Evolutionary conservation across 73 alveolate species (phyloP).

Genomic region (Paramecium sonneborni): DNA sequence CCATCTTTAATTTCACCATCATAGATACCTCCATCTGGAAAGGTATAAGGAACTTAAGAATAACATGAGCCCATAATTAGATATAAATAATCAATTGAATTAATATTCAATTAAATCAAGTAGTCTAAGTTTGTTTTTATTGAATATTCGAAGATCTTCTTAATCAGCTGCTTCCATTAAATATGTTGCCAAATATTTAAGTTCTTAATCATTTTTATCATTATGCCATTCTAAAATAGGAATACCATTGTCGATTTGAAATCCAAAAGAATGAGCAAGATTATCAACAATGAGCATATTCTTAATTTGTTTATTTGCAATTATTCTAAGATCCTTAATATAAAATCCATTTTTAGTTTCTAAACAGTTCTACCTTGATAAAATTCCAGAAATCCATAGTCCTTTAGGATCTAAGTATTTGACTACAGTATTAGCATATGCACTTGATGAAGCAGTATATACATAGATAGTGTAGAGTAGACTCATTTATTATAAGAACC

Average conservation of each 20-base stretch:
- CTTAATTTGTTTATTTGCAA: constrained; percentile 80
- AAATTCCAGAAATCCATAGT: constrained; percentile 80
- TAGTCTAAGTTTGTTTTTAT: constrained; percentile 51
- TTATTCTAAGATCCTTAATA: constrained; percentile 92
- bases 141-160: constrained; percentile 62
- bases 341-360: constrained; percentile 88
- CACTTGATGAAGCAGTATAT: constrained; percentile 92
- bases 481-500: constrained; percentile 81
- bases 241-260: constrained; percentile 85
- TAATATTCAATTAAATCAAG: constrained; percentile 50
- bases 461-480: constrained; percentile 82
- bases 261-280: constrained; percentile 92
- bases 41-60: not conserved
- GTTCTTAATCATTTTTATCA: constrained; percentile 80
- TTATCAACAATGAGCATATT: constrained; percentile 92
- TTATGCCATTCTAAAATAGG: constrained; percentile 85
- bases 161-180: constrained; percentile 66
- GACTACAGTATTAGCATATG: constrained; percentile 94
- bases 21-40: constrained; percentile 43
- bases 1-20: constrained; percentile 8
- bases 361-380: constrained; percentile 89
- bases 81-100: constrained; percentile 8
- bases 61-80: constrained; percentile 16
- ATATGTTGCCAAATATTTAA: constrained; percentile 77
- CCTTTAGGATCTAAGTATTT: constrained; percentile 91